These are phyloP conservation scores for Cadophora luteo-olivacea DNA, from an alignment of 2,329 filamentous ascomycete genomes.

Conservation along the genomic window DNA sequence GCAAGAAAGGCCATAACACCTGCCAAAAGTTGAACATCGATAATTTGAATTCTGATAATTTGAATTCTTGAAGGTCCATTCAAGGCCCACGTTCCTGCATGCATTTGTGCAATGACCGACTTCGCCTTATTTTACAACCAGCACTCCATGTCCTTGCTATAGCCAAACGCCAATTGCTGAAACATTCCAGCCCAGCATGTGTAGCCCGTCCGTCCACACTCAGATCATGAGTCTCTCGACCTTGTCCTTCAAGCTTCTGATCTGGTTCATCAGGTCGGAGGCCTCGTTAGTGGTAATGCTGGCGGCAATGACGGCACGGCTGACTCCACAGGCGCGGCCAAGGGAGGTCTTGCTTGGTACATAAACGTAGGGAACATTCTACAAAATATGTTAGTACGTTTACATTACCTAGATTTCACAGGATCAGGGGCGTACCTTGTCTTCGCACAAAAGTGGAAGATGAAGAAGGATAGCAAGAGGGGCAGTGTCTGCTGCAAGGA, in stretches of 20 bases:
- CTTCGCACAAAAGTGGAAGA: constrained; percentile 86
- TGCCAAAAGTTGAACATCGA: background rate
- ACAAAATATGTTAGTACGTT: constrained; percentile 41
- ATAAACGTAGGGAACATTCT: constrained; percentile 76
- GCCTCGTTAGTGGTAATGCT: constrained; percentile 93
- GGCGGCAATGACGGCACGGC: constrained; percentile 83
- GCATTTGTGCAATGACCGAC: constrained; percentile 8
- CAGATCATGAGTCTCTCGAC: constrained; percentile 95
- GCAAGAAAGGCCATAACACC: background rate
- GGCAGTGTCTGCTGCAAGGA: constrained; percentile 87
- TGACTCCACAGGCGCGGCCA: constrained; percentile 89
- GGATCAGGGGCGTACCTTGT: constrained; percentile 54
- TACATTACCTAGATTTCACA: background rate
- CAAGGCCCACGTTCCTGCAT: background rate
- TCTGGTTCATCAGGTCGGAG: constrained; percentile 85
- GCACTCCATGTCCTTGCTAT: constrained; percentile 19
- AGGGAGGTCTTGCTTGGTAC: constrained; percentile 83
- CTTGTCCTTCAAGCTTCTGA: constrained; percentile 89
- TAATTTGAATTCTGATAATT: too few species aligned
- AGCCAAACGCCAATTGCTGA: constrained; percentile 31
- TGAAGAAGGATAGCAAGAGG: constrained; percentile 90
- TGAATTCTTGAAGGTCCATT: background rate
- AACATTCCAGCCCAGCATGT: constrained; percentile 19
- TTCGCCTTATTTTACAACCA: constrained; percentile 13
- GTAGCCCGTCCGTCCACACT: constrained; percentile 37